Percentiles rank a stretch among this genome's conserved stretches.
These are phyloP conservation scores for Saccharomyces hybrid DNA, from an alignment of 1,139 yeast genomes.

Conservation along the genomic window DNA sequence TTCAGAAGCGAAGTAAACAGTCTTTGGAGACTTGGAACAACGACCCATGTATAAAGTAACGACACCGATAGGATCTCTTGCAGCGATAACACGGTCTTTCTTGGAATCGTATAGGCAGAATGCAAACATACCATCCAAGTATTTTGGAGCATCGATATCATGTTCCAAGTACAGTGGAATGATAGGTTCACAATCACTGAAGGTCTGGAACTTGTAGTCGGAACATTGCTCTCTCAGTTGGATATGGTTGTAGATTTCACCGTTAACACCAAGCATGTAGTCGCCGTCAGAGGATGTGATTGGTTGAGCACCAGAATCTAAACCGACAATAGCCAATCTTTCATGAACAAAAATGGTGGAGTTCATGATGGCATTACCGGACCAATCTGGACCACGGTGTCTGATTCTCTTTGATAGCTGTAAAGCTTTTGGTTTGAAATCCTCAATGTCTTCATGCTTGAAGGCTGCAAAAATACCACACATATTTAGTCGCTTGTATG, in stretches of 20 bases:
- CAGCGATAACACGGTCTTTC: constrained; percentile 85
- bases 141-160: constrained; percentile 82
- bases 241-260: constrained; percentile 97
- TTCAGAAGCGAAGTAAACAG: constrained; percentile 89
- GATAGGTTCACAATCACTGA: constrained; percentile 95
- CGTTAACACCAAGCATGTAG: constrained; percentile 79
- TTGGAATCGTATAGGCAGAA: constrained; percentile 82
- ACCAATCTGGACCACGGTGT: no score
- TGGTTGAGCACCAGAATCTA: constrained; percentile 85
- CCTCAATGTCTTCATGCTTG: constrained; percentile 69
- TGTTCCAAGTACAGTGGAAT: constrained; percentile 85
- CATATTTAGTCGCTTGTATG: constrained; percentile 39
- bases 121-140: constrained; percentile 97
- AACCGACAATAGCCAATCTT: no score
- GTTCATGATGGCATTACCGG: no score
- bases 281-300: constrained; percentile 72
- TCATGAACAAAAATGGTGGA: no score
- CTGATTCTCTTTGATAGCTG: no score
- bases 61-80: constrained; percentile 97
- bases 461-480: constrained; percentile 97
- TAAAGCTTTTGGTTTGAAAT: constrained; percentile 53
- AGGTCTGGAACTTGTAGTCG: constrained; percentile 72
- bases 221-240: constrained; percentile 66
- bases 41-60: constrained; percentile 95
- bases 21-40: constrained; percentile 56